Evolutionary conservation across 73 alveolate genomes (phyloP), one percentile per base, ranked within the genome.

Genomic region (Symbiodinium pilosum): DNA sequence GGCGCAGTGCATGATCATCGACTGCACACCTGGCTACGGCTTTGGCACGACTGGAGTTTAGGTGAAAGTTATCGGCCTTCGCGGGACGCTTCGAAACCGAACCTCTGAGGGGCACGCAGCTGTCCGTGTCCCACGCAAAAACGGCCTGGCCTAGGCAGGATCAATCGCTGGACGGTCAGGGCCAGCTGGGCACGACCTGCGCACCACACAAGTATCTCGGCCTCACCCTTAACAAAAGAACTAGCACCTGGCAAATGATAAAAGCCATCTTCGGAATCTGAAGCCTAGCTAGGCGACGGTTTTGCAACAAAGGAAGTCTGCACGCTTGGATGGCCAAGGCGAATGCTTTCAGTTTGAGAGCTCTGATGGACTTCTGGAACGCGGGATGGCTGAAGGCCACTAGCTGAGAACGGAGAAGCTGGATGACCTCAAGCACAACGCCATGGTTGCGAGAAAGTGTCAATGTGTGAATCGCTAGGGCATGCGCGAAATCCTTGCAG

Each of bases 381-480:
- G 97, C 97, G 30, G 97, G 97, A n/a, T 91, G 97, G 81, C 97
- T 91, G 77, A 91, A 91, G 75, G 97, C 97, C 56, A 91, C 97
- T 51, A 91, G 85, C 56, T 91, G 97, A 9, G 97, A 87, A 18
- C 97, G 97, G 24, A 91, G 89, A 30, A 91, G 77, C 88, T 59
- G 42, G 59, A 91, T 43, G 59, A 69, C 95, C 95, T 88, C 54
- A 34, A 3, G 59, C 42, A 30, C 84, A 69, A 11, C 32, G 84
- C 34, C 40, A 34, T 0, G 81, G 39, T 64, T 47, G 59, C 59
- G 21, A 47, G 59, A 14, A 47, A 47, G 6, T 14, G 59, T 47
- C 59, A 47, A 47, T 5, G 59, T 14, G 6, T 9, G 81, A 14
- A 64, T 64, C 39, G 41, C 0, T 64, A 38, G 30, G 81, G 39